A percentile compares a stretch with the other conserved stretches of the same genome.
Evolutionary conservation across 768 basidiomycete species (phyloP).

Genomic region (Boletales sp.): DNA sequence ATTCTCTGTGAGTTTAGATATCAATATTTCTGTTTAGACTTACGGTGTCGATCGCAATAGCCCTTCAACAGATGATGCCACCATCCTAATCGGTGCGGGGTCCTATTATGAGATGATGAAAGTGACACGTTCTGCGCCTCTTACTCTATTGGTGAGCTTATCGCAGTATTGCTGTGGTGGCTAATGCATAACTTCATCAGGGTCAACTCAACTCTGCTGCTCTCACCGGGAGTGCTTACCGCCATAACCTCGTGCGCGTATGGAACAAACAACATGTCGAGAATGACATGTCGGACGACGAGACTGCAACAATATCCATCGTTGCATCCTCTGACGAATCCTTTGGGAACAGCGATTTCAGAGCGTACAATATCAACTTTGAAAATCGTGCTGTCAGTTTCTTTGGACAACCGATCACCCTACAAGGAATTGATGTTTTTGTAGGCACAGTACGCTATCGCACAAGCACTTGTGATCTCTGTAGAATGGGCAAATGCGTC

Average conservation of each 20-base stretch:
- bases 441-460: conserved; percentile 52
- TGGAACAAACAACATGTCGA: conserved; percentile 47
- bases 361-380: neutral
- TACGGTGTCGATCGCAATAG: conserved; percentile 26
- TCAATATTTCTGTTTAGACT: neutral
- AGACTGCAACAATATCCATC: conserved; percentile 56
- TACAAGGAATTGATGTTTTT: no score
- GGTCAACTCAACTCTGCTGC: conserved; percentile 47
- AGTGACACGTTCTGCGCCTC: conserved; percentile 48
- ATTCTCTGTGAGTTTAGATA: conserved; percentile 45
- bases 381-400: neutral
- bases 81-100: conserved; percentile 56
- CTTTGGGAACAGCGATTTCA: neutral
- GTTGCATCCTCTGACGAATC: conserved; percentile 31
- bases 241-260: conserved; percentile 46
- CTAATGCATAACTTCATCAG: conserved; percentile 21
- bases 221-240: conserved; percentile 32
- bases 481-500: conserved; percentile 65
- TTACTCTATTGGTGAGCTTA: conserved; percentile 50
- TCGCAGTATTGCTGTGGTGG: neutral
- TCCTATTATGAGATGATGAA: conserved; percentile 60
- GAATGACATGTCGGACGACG: conserved; percentile 48
- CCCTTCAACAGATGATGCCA: conserved; percentile 35
- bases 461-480: conserved; percentile 60
- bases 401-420: no score